Evolutionary conservation across 2,329 filamentous ascomycete species (phyloP).

Genomic region (Lecanicillium sp.): DNA sequence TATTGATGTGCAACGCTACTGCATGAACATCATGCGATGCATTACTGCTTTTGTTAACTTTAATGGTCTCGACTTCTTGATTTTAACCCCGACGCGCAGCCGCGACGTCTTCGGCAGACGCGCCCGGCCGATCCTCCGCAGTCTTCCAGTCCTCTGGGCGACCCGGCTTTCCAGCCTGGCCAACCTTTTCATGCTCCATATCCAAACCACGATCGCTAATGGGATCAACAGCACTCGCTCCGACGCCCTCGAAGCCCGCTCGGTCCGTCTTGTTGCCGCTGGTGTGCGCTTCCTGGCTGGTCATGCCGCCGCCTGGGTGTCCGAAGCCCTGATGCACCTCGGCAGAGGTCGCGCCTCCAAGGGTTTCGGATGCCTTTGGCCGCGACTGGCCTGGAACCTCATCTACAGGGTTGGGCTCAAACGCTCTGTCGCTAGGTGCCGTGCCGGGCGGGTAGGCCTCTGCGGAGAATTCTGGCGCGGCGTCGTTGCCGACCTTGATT

Average conservation of each 20-base stretch:
- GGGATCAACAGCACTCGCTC: neutral
- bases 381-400: constrained; percentile 27
- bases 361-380: constrained; percentile 26
- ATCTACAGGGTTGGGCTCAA: constrained; percentile 27
- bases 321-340: constrained; percentile 36
- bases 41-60: no score
- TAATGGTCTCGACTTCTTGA: no score
- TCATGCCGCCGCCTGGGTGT: constrained; percentile 35
- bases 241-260: neutral
- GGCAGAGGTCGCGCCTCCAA: constrained; percentile 36
- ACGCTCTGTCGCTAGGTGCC: constrained; percentile 42
- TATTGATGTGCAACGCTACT: no score
- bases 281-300: constrained; percentile 31
- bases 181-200: constrained; percentile 1
- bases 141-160: neutral
- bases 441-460: constrained; percentile 54
- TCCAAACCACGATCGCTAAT: neutral
- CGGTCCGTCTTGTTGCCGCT: constrained; percentile 26
- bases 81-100: no score
- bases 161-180: neutral
- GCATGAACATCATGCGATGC: no score
- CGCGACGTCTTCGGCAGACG: neutral
- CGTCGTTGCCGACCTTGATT: constrained; percentile 50
- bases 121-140: neutral
- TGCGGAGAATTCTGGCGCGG: constrained; percentile 54